Conservation (phyloP, 2,329 filamentous ascomycete species). For the Diaporthe sp. region DNA sequence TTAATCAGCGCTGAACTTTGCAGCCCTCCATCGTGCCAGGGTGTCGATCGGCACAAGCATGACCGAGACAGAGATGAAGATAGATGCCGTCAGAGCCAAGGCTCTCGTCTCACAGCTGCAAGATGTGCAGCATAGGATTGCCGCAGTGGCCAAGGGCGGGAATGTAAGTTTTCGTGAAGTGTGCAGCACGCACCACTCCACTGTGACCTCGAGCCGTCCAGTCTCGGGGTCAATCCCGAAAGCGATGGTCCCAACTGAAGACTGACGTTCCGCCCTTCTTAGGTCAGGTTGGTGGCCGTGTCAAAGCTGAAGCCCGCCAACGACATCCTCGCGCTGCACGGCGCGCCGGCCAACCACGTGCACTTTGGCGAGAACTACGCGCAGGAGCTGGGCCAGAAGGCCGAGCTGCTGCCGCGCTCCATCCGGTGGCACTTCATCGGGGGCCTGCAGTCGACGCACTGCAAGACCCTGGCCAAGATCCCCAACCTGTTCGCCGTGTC, state of each 20-base stretch:
- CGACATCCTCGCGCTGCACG: slow-evolving; percentile 88
- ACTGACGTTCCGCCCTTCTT: slow-evolving; percentile 36
- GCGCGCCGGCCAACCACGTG: slow-evolving; percentile 65
- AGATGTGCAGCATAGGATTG: slow-evolving; percentile 68
- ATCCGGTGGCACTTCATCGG: slow-evolving; percentile 98
- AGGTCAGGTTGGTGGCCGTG: slow-evolving; percentile 91
- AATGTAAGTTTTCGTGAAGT: slow-evolving; percentile 55
- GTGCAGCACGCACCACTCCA: not conserved
- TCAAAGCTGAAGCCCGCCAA: slow-evolving; percentile 95
- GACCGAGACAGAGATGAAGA: slow-evolving; percentile 66
- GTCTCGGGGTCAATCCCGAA: no score
- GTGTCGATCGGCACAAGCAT: slow-evolving; percentile 43
- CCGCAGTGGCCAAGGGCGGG: slow-evolving; percentile 62
- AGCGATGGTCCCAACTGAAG: no score
- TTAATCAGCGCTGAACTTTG: slow-evolving; percentile 1
- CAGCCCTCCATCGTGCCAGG: slow-evolving; percentile 6
- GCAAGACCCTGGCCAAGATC: slow-evolving; percentile 85
- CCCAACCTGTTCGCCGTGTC: slow-evolving; percentile 93
- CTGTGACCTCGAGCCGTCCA: not conserved
- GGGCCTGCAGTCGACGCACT: slow-evolving; percentile 90
- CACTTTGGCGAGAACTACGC: slow-evolving; percentile 99
- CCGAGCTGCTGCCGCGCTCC: slow-evolving; percentile 76
- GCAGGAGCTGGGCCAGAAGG: slow-evolving; percentile 89
- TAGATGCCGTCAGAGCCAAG: slow-evolving; percentile 70
- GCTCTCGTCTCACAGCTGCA: slow-evolving; percentile 71